A percentile compares a stretch with the other conserved stretches of the same genome.
phyloP scores from a whole-genome alignment of 768 basidiomycete genomes.

The Mycena alexandri region DNA sequence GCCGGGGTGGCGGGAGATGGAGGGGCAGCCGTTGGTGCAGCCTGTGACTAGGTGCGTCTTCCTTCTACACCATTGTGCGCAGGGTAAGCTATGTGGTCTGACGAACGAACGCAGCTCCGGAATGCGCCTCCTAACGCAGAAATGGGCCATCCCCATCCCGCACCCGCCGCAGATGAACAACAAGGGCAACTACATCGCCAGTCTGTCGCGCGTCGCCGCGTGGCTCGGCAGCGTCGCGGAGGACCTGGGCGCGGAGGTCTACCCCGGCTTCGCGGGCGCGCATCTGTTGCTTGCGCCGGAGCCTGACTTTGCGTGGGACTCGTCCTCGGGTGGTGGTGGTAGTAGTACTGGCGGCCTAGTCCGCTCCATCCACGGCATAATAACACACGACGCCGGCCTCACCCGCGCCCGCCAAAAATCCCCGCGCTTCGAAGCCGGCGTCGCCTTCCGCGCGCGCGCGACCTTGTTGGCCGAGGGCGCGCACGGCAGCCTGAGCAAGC shows the following conservation, averaged over 20 bases:
- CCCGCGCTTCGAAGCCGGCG: constrained; percentile 89
- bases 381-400: constrained; percentile 95
- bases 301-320: constrained; percentile 39
- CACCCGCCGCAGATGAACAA: constrained; percentile 99
- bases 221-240: constrained; percentile 94
- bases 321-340: constrained; percentile 56
- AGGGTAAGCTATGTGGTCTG: too few relatives aligned
- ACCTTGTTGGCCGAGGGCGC: constrained; percentile 96
- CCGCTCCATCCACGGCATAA: constrained; percentile 77
- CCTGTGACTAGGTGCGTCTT: too few relatives aligned
- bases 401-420: constrained; percentile 85
- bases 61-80: too few relatives aligned
- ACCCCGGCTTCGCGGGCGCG: constrained; percentile 97
- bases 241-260: constrained; percentile 90
- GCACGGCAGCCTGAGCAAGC: constrained; percentile 91
- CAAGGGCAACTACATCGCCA: constrained; percentile 92
- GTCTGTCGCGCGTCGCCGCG: constrained; percentile 87
- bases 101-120: too few relatives aligned
- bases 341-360: too few relatives aligned
- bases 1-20: constrained; percentile 80
- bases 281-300: constrained; percentile 79
- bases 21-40: constrained; percentile 82
- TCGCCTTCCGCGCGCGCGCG: constrained; percentile 94
- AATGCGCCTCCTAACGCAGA: constrained; percentile 89
- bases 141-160: constrained; percentile 81